Evolutionary conservation across 2,329 filamentous ascomycete species (phyloP).

Genomic region (Aspergillus pseudoglaucus): DNA sequence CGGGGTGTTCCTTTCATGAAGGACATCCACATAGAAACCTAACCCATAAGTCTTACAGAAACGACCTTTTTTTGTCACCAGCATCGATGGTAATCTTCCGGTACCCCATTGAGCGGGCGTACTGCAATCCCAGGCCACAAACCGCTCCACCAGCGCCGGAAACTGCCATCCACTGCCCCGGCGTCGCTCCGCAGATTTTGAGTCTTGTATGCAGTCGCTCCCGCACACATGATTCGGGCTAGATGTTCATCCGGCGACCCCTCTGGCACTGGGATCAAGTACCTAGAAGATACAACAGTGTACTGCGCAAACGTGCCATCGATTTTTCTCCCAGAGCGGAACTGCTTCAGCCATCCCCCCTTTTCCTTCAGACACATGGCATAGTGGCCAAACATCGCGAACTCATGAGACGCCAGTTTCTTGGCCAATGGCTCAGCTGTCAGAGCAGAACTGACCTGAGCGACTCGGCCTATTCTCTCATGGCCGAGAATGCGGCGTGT

Average conservation of each 20-base stretch:
- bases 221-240: slow-evolving; percentile 17
- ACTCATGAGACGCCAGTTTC: slow-evolving; percentile 17
- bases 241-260: slow-evolving; percentile 11
- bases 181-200: slow-evolving; percentile 27
- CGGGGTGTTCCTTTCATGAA: background rate
- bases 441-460: slow-evolving; percentile 31
- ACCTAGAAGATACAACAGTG: slow-evolving; percentile 10
- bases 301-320: slow-evolving; percentile 17
- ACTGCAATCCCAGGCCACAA: slow-evolving; percentile 19
- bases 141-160: slow-evolving; percentile 28
- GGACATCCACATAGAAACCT: background rate
- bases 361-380: slow-evolving; percentile 11
- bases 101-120: slow-evolving; percentile 12
- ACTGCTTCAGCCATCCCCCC: slow-evolving; percentile 9
- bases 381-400: slow-evolving; percentile 12
- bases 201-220: slow-evolving; percentile 17
- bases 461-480: slow-evolving; percentile 41
- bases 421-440: slow-evolving; percentile 11
- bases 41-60: background rate
- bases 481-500: slow-evolving; percentile 25
- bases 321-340: slow-evolving; percentile 11
- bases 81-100: background rate
- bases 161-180: slow-evolving; percentile 23
- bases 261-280: slow-evolving; percentile 13
- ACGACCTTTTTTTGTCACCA: background rate